Evolutionary conservation across 768 basidiomycete genomes (phyloP).

Genomic region (Suillus americanus): DNA sequence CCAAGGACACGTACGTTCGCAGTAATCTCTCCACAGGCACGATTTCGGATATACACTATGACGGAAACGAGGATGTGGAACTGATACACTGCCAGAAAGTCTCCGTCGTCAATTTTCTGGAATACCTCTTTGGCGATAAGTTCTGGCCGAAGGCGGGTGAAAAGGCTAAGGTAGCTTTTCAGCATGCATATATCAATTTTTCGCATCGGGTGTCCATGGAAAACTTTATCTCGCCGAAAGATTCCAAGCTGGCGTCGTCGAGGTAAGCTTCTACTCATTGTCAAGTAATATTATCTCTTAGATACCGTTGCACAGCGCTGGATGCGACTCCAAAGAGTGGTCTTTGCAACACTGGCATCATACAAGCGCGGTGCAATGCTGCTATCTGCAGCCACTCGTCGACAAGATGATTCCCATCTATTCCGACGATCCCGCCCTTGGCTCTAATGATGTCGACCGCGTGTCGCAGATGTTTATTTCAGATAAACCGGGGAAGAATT

Average conservation of each 20-base stretch:
- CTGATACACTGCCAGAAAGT: conserved; percentile 15
- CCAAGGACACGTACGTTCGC: conserved; percentile 12
- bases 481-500: conserved; percentile 9
- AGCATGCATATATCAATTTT: conserved; percentile 7
- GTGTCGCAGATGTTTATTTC: conserved; percentile 22
- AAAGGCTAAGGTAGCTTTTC: conserved; percentile 8
- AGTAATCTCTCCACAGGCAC: not conserved
- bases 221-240: not conserved
- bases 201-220: conserved; percentile 6
- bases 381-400: conserved; percentile 10
- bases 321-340: not conserved
- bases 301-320: not conserved
- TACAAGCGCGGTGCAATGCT: conserved; percentile 19
- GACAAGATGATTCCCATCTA: conserved; percentile 17
- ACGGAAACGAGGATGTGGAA: conserved; percentile 3
- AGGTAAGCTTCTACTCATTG: not conserved
- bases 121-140: conserved; percentile 11
- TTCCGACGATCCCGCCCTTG: conserved; percentile 7
- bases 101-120: conserved; percentile 12
- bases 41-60: not conserved
- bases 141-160: not conserved
- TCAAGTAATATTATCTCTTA: not conserved
- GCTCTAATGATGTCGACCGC: not conserved
- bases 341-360: conserved; percentile 14
- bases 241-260: not conserved